Conservation (phyloP, 73 alveolate species). For the Durusdinium trenchii region DNA sequence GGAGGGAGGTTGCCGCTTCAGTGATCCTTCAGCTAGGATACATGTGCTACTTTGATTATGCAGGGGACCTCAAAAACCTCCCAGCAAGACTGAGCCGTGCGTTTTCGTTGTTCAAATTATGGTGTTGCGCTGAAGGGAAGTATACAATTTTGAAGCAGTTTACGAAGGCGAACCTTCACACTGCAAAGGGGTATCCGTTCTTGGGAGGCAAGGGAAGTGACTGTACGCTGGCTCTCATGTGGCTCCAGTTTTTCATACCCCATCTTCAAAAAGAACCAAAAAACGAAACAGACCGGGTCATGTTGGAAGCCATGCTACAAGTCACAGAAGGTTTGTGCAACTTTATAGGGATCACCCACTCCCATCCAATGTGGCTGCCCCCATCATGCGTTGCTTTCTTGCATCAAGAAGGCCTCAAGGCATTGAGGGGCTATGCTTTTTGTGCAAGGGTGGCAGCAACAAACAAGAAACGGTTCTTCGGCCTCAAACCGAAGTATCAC, state of each 20-base stretch:
- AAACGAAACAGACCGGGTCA: neutral
- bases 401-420: neutral
- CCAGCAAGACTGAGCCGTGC: neutral
- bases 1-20: neutral
- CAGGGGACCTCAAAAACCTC: neutral
- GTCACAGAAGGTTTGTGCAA: neutral
- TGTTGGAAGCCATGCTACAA: neutral
- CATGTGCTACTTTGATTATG: neutral
- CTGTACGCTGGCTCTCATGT: neutral
- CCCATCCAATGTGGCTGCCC: constrained; percentile 20
- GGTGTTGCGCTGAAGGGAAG: neutral
- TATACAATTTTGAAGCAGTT: neutral
- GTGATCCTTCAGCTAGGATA: neutral
- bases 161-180: neutral
- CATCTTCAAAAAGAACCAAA: too few relatives aligned
- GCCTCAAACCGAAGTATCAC: neutral
- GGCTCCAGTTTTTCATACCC: neutral
- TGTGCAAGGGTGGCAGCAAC: neutral
- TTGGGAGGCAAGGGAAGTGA: constrained; percentile 11
- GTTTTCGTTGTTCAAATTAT: neutral
- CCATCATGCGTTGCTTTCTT: neutral
- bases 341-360: neutral
- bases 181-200: neutral
- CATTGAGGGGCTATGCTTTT: neutral
- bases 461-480: neutral